Evolutionary conservation across 768 basidiomycete genomes (phyloP).

Genomic region (Pulveroboletus frians): DNA sequence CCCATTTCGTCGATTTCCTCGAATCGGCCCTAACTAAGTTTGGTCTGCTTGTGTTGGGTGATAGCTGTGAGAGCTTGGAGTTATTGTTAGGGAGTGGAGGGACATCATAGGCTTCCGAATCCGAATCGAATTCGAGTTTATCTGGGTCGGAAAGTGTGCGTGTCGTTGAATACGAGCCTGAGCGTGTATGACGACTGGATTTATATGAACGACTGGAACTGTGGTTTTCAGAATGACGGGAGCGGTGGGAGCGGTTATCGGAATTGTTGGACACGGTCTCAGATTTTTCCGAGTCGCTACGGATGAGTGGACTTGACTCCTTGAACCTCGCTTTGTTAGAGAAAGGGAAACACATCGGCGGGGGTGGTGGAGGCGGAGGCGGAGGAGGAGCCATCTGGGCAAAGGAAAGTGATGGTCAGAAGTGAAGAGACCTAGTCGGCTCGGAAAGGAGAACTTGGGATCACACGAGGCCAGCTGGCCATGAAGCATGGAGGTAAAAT

Average conservation of each 20-base stretch:
- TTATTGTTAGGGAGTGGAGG: constrained; percentile 28
- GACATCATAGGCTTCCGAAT: constrained; percentile 56
- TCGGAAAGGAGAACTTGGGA: constrained; percentile 12
- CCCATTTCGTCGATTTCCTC: constrained; percentile 55
- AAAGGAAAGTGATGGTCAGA: constrained; percentile 12
- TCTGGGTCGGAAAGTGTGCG: constrained; percentile 38
- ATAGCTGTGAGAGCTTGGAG: constrained; percentile 40
- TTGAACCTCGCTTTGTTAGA: constrained; percentile 25
- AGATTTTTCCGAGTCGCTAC: constrained; percentile 40
- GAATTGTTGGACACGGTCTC: constrained; percentile 36
- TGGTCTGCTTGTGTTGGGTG: constrained; percentile 29
- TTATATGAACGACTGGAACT: constrained; percentile 20
- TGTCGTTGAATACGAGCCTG: constrained; percentile 41
- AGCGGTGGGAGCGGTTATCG: constrained; percentile 27
- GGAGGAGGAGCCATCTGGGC: constrained; percentile 45
- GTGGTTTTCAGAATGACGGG: constrained; percentile 19
- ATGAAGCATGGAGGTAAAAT: constrained; percentile 23
- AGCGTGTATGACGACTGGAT: constrained; percentile 32
- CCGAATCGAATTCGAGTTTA: constrained; percentile 53
- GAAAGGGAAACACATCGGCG: constrained; percentile 61
- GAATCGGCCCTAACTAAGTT: constrained; percentile 53
- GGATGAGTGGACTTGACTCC: constrained; percentile 29
- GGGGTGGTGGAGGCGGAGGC: constrained; percentile 46
- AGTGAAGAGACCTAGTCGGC: constrained; percentile 17
- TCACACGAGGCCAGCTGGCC: constrained; percentile 28